These are phyloP conservation scores for Pichia sp. DNA, from an alignment of 1,139 yeast genomes.

Conservation along the genomic window DNA sequence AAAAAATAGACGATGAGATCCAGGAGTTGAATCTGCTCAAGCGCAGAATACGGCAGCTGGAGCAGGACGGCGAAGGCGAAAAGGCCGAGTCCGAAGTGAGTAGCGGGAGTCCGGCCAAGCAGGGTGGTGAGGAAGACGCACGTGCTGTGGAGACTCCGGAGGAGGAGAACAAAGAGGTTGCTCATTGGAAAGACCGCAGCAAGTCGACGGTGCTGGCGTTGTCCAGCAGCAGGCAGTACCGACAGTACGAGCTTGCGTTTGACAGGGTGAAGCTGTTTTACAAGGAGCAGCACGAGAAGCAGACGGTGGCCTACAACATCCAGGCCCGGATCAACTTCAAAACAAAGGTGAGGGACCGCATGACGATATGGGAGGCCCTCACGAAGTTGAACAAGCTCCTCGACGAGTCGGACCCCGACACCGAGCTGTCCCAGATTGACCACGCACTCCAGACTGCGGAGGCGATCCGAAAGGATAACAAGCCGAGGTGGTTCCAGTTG, in stretches of 20 bases:
- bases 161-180: background rate
- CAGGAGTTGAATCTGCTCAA: constrained; percentile 37
- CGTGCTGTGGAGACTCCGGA: constrained; percentile 14
- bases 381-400: constrained; percentile 57
- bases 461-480: constrained; percentile 61
- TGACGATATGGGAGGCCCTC: constrained; percentile 72
- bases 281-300: constrained; percentile 64
- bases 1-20: constrained; percentile 38
- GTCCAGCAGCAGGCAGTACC: constrained; percentile 36
- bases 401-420: constrained; percentile 74
- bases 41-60: constrained; percentile 25
- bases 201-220: constrained; percentile 21
- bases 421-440: constrained; percentile 69
- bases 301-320: constrained; percentile 68
- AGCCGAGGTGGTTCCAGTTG: constrained; percentile 73
- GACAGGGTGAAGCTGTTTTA: constrained; percentile 65
- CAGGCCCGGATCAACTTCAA: constrained; percentile 70
- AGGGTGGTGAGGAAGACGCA: background rate
- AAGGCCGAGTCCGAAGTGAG: background rate
- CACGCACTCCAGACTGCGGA: constrained; percentile 77
- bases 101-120: background rate
- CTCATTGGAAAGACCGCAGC: constrained; percentile 28
- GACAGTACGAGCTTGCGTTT: constrained; percentile 69
- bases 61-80: constrained; percentile 1
- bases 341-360: constrained; percentile 56